Percentiles rank a stretch among this genome's conserved stretches.
phyloP scores from a whole-genome alignment of 2,329 filamentous ascomycete species.

The Aspergillus neoniger region DNA sequence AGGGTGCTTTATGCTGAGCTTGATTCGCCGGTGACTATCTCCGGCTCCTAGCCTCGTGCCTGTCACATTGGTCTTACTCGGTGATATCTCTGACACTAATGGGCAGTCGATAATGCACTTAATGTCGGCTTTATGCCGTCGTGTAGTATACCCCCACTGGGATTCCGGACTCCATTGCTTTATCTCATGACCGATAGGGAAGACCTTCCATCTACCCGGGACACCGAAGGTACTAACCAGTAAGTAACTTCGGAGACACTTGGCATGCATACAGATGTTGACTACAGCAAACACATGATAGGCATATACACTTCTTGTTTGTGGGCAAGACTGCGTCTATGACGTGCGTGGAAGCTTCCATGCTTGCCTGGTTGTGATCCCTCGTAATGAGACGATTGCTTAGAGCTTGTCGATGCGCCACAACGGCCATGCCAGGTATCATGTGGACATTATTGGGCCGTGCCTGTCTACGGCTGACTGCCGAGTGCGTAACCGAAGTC shows the following conservation, averaged over 20 bases:
- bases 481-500: not conserved
- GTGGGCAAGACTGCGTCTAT: not conserved
- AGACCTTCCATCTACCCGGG: not conserved
- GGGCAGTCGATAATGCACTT: not conserved
- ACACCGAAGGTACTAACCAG: not conserved
- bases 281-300: not conserved
- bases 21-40: not conserved
- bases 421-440: not conserved
- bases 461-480: too few species aligned
- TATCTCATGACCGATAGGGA: not conserved
- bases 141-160: not conserved
- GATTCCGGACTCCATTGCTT: not conserved
- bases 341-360: not conserved
- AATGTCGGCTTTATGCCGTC: not conserved
- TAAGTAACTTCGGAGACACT: not conserved
- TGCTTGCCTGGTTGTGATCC: not conserved
- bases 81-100: not conserved
- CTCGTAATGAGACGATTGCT: not conserved
- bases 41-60: not conserved
- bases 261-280: not conserved
- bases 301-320: not conserved
- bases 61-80: not conserved
- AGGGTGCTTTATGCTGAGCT: not conserved
- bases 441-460: not conserved
- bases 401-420: not conserved